A percentile compares a stretch with the other conserved stretches of the same genome.
Evolutionary conservation across 169 alveolate species (phyloP).

Genomic region (Babesia ovis): DNA sequence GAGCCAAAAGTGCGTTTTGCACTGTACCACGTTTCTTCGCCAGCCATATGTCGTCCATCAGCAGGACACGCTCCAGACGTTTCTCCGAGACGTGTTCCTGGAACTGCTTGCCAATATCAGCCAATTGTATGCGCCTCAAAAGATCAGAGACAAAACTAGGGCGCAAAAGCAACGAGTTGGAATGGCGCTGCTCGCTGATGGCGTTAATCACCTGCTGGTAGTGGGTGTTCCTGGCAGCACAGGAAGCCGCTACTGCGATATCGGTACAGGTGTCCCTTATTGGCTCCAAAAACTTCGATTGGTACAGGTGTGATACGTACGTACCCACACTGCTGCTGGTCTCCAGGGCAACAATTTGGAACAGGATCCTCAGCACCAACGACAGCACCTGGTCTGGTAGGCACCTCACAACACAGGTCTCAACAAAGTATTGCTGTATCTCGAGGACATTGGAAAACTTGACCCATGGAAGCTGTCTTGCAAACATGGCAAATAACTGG

Average conservation of each 20-base stretch:
- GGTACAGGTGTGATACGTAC: conserved; percentile 40
- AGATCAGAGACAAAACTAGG: conserved; percentile 26
- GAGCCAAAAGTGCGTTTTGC: conserved; percentile 1
- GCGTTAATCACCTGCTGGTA: conserved; percentile 22
- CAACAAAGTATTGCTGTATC: conserved; percentile 59
- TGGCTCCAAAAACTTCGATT: conserved; percentile 27
- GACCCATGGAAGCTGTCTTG: conserved; percentile 52
- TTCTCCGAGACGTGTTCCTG: conserved; percentile 19
- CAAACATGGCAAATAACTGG: conserved; percentile 5
- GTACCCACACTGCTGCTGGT: conserved; percentile 42
- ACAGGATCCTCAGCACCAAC: conserved; percentile 12
- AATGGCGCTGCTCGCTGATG: conserved; percentile 34
- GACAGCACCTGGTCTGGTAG: conserved; percentile 18
- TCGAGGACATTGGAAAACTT: conserved; percentile 59
- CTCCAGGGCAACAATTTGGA: conserved; percentile 32
- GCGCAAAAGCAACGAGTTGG: conserved; percentile 25
- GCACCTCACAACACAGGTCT: conserved; percentile 48
- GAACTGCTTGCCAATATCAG: conserved; percentile 18
- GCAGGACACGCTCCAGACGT: conserved; percentile 33
- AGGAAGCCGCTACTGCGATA: conserved; percentile 21
- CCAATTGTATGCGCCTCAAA: conserved; percentile 30
- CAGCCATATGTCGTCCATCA: conserved; percentile 38
- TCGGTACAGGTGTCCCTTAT: conserved; percentile 28
- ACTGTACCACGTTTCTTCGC: conserved; percentile 4
- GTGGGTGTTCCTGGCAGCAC: conserved; percentile 36